phyloP scores from a whole-genome alignment of 768 basidiomycete genomes.

The Suillus luteus region DNA sequence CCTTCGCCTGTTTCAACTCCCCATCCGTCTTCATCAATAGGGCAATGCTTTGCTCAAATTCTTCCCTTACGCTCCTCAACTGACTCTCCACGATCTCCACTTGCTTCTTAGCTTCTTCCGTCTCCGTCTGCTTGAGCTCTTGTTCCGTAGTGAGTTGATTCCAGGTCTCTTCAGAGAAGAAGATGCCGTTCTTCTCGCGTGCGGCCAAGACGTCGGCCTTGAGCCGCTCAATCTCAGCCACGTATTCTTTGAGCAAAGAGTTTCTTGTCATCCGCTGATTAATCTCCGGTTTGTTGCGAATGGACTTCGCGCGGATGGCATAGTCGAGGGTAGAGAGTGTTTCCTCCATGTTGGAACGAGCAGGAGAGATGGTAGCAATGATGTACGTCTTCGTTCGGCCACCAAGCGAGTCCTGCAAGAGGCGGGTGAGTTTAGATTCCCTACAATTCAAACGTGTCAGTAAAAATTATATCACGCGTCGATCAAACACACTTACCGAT shows the following conservation, averaged over 20 bases:
- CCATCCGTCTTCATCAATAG: slow-evolving; percentile 73
- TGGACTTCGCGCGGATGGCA: slow-evolving; percentile 92
- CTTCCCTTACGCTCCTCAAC: slow-evolving; percentile 76
- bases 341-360: slow-evolving; percentile 93
- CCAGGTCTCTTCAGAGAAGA: slow-evolving; percentile 91
- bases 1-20: slow-evolving; percentile 67
- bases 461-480: not conserved
- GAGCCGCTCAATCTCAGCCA: slow-evolving; percentile 89
- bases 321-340: slow-evolving; percentile 98
- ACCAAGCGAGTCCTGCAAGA: slow-evolving; percentile 98
- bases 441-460: slow-evolving; percentile 38
- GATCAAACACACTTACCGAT: slow-evolving; percentile 56
- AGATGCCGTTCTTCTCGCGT: slow-evolving; percentile 95
- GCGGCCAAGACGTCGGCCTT: slow-evolving; percentile 90
- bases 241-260: slow-evolving; percentile 89
- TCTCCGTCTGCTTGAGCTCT: slow-evolving; percentile 72
- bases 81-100: slow-evolving; percentile 84
- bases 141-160: slow-evolving; percentile 77
- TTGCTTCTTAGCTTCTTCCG: slow-evolving; percentile 81
- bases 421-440: slow-evolving; percentile 95
- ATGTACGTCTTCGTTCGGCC: slow-evolving; percentile 97
- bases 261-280: slow-evolving; percentile 95
- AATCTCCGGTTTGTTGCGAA: slow-evolving; percentile 92
- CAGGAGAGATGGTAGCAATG: slow-evolving; percentile 94
- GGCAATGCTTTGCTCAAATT: slow-evolving; percentile 89